A percentile compares a stretch with the other conserved stretches of the same genome.
phyloP scores from a whole-genome alignment of 805 yeast genomes.

The Monosporozyma aerobia region DNA sequence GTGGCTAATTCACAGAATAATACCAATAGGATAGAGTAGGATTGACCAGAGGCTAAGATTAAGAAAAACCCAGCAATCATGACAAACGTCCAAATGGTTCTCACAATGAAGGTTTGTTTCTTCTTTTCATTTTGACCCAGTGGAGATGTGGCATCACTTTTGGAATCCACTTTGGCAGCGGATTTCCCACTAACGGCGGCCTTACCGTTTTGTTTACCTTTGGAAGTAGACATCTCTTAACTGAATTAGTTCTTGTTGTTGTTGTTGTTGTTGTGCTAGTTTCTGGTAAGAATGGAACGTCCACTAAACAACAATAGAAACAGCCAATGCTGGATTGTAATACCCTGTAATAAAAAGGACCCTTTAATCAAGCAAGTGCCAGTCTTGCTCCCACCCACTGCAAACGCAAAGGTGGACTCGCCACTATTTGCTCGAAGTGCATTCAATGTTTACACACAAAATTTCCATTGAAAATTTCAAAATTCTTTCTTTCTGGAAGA shows the following conservation, averaged over 20 bases:
- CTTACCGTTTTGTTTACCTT: not conserved
- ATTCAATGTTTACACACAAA: not conserved
- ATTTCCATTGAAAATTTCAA: not conserved
- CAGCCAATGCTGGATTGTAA: not conserved
- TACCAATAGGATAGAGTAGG: constrained; percentile 66
- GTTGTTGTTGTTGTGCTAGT: too few species aligned
- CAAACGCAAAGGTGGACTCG: not conserved
- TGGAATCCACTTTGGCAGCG: not conserved
- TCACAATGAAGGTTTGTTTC: constrained; percentile 48
- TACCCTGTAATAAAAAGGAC: too few species aligned
- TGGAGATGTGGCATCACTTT: not conserved
- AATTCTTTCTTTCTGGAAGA: too few species aligned
- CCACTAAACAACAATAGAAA: not conserved
- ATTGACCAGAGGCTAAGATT: constrained; percentile 74
- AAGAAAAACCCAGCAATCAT: constrained; percentile 72
- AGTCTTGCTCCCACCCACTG: too few species aligned
- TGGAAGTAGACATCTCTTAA: not conserved
- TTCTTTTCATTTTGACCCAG: constrained; percentile 14
- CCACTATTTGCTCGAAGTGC: not conserved
- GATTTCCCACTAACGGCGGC: not conserved
- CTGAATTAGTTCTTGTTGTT: not conserved
- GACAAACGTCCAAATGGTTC: constrained; percentile 89
- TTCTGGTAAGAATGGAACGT: not conserved
- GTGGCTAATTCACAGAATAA: constrained; percentile 69
- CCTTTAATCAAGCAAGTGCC: not conserved